These are phyloP conservation scores for Fraxinus angustifolia DNA, from an alignment of 305 asterid genomes.

Conservation along the genomic window DNA sequence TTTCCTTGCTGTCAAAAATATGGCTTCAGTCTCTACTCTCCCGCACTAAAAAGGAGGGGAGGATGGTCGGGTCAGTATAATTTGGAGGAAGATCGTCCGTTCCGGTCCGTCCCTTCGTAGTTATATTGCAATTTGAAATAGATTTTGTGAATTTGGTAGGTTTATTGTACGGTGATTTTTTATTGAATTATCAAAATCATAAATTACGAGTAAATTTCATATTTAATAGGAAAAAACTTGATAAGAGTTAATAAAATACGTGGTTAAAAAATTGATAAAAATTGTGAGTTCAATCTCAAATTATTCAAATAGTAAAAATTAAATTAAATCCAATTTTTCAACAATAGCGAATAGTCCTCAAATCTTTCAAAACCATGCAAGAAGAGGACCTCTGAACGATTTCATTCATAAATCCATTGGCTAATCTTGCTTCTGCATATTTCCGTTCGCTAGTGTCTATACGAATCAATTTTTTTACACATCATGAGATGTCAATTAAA, in stretches of 20 bases:
- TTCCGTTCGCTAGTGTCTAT: slow-evolving; percentile 56
- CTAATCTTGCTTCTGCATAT: slow-evolving; percentile 70
- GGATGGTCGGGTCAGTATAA: not conserved
- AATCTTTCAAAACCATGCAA: not conserved
- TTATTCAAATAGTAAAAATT: not conserved
- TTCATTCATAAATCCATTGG: not conserved
- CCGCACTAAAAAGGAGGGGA: not conserved
- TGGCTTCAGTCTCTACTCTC: not conserved
- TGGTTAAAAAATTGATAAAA: not conserved
- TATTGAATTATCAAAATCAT: not conserved
- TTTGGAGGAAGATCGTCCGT: not conserved
- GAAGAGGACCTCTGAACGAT: not conserved
- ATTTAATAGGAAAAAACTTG: too few relatives aligned
- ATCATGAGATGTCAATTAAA: not conserved
- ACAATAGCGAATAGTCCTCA: not conserved
- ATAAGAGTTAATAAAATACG: not conserved
- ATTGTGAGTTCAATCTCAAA: not conserved
- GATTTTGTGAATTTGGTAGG: not conserved
- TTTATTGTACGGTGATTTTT: not conserved
- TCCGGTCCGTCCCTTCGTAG: not conserved
- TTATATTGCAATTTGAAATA: not conserved
- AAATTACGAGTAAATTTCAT: not conserved
- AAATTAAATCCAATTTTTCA: not conserved
- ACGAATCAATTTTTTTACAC: slow-evolving; percentile 18
- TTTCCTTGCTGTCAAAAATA: not conserved